phyloP scores from a whole-genome alignment of 2,329 filamentous ascomycete species.

The Parascedosporium putredinis region DNA sequence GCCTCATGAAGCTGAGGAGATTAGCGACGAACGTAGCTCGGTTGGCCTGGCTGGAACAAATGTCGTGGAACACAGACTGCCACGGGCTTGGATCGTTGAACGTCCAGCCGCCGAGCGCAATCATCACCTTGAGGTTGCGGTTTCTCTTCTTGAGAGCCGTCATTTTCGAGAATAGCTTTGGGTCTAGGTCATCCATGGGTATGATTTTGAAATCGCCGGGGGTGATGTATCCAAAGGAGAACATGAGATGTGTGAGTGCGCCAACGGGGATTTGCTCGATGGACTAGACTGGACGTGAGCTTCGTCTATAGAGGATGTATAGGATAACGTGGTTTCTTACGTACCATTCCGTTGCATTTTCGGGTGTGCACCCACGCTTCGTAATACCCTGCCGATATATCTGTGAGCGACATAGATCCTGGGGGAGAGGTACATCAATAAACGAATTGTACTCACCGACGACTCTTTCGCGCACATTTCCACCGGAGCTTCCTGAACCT shows the following conservation, averaged over 20 bases:
- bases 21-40: slow-evolving; percentile 25
- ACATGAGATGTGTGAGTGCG: slow-evolving; percentile 18
- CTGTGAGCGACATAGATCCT: too few relatives aligned
- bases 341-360: slow-evolving; percentile 9
- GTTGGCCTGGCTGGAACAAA: slow-evolving; percentile 19
- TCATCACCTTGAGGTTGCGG: slow-evolving; percentile 18
- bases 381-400: too few relatives aligned
- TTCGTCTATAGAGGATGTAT: too few relatives aligned
- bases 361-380: slow-evolving; percentile 17
- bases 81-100: slow-evolving; percentile 22
- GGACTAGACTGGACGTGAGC: too few relatives aligned
- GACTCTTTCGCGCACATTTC: slow-evolving; percentile 13
- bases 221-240: slow-evolving; percentile 24
- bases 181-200: slow-evolving; percentile 16
- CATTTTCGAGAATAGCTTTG: slow-evolving; percentile 15
- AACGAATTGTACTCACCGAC: too few relatives aligned
- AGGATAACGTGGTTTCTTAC: too few relatives aligned
- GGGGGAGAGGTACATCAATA: too few relatives aligned
- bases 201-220: slow-evolving; percentile 19
- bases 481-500: slow-evolving; percentile 5
- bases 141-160: slow-evolving; percentile 20
- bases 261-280: slow-evolving; percentile 13
- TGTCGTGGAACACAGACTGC: slow-evolving; percentile 18
- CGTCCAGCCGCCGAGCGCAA: slow-evolving; percentile 31
- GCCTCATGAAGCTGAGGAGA: slow-evolving; percentile 26